Evolutionary conservation across 805 yeast genomes (phyloP), one percentile per base, ranked within the genome.

Genomic region (Kluyveromyces wickerhamii): DNA sequence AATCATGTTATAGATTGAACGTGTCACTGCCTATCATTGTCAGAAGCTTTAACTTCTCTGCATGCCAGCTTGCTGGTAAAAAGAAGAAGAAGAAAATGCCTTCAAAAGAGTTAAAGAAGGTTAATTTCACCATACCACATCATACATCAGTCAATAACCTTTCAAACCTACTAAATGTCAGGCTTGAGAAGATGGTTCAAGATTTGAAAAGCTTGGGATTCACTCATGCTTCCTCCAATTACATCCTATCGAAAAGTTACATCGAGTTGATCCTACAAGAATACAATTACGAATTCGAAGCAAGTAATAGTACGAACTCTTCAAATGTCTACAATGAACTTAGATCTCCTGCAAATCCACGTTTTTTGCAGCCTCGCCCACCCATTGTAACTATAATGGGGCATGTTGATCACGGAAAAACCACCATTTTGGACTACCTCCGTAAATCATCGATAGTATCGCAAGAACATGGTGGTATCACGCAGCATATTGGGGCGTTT

Each of bases 321-420:
- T 69, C 67, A n/a, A 63, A 67, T 4, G 78, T 82, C 2, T 69
- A 68, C 10, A 79, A 75, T 41, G 59, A 79, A 34, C 74, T 78
- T 42, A 75, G 85, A 12, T 66, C 71, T 11, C 72, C 77, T 0
- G 47, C 51, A 13, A 52, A 63, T 2, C 72, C 83, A 0, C 66
- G 62, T 2, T 50, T 59, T 15, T 54, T 80, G 42, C 74, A 72
- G 29, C 67, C 77, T 5, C 66, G 97, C 44, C 87, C 98, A 0
- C 98, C 98, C 0, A 80, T 92, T 16, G 96, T 92, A 4, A 88
- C 98, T 0, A 84, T 92, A 34, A 92, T 92, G 97, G 98, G 98
- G 2, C 98, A 92, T 57, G 98, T 92, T 20, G 98, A 92, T 59
- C 98, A 92, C 53, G 98, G 98, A 2, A 92, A 92, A 56, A 92